Percentiles rank a stretch among this genome's conserved stretches.
phyloP scores from a whole-genome alignment of 2,329 filamentous ascomycete species.

The Aspergillus sergii region DNA sequence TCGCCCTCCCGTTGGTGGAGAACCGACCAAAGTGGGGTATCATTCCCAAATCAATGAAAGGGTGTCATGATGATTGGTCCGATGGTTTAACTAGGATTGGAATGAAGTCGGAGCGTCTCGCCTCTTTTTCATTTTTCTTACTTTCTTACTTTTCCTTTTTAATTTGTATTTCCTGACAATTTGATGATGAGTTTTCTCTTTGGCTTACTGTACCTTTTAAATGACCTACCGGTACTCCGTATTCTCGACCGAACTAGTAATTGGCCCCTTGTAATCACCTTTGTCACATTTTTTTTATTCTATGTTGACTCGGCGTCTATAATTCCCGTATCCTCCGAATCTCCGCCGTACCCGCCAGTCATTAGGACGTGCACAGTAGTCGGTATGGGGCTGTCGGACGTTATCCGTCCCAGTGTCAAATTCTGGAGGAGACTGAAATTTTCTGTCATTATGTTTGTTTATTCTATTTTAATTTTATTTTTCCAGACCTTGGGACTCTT shows the following conservation, averaged over 20 bases:
- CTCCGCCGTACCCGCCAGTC: conserved; percentile 31
- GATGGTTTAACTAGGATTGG: neutral
- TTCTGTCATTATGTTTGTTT: neutral
- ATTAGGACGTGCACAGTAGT: neutral
- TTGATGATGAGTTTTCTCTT: neutral
- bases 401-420: neutral
- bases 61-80: conserved; percentile 10
- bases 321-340: conserved; percentile 22
- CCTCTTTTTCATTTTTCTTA: neutral
- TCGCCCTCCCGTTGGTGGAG: conserved; percentile 28
- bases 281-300: conserved; percentile 11
- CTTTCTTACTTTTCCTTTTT: neutral
- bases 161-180: neutral
- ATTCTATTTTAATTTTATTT: neutral
- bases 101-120: conserved; percentile 11
- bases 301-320: conserved; percentile 14
- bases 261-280: neutral
- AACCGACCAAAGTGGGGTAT: conserved; percentile 17
- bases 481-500: neutral
- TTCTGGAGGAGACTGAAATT: conserved; percentile 4
- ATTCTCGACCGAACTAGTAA: too few species aligned
- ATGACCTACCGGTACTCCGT: neutral
- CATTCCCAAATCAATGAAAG: conserved; percentile 22
- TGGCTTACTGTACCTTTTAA: neutral
- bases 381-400: neutral